Base-by-base conservation (phyloP, 2,329 filamentous ascomycete genomes). In the Colletotrichum lupini region DNA sequence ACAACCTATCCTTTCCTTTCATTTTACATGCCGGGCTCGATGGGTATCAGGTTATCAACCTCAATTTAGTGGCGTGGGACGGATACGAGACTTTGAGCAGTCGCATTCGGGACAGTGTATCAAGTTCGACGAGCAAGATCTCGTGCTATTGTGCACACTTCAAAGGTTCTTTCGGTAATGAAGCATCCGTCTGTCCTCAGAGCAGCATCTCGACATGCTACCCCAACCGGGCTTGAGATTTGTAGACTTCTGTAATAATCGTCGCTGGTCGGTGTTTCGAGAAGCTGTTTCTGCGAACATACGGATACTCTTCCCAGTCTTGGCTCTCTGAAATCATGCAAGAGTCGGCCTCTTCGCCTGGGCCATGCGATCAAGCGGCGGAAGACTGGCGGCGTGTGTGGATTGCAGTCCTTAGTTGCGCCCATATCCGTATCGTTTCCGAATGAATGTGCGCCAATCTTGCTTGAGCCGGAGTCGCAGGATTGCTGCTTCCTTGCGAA, bases 1-100 rank as follows among this genome's bases (percentile, higher is more conserved):
- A 35, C 63, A 32, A 19, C 14, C 42, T 28, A 12, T 19, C 61
- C n/a, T 37, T 24, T 53, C 30, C 26, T 24, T 49, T 28, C 30
- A 61, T 30, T 37, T 24, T 56, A 60, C 56, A 37, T 53, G 52
- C 35, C 26, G 22, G 37, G 16, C 53, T 11, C 30, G 24, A 66
- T 58, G n/a, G 46, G 32, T 59, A 59, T 28, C 42, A 49, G n/a
- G 26, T 24, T 59, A 59, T 28, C 42, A 49, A 9, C 42, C 16
- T 49, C 42, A 49, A 49, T 55, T 58, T 28, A 61, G 19, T 16
- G 24, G 56, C 55, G 56, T 61, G 42, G 62, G 37, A 61, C 63
- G 24, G 32, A 46, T 56, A 60, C 42, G 55, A 55, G 24, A 49
- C 16, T 59, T 35, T 58, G 46, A 24, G 24, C n/a, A 22, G 46